Conservation (phyloP, 2,329 filamentous ascomycete genomes). For the Aspergillus neotritici region DNA sequence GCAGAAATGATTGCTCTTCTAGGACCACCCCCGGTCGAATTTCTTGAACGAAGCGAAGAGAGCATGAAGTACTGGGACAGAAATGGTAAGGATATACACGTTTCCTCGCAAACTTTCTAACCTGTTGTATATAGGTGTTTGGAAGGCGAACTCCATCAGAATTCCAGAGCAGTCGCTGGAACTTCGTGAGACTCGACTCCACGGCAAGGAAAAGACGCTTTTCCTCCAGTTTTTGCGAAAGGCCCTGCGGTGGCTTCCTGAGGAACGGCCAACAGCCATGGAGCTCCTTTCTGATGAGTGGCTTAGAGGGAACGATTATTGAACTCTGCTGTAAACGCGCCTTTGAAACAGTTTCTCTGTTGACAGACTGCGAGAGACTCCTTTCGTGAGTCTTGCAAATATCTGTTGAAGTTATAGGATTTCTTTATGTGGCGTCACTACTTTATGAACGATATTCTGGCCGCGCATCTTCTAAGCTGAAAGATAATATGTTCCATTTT, state of each 20-base stretch:
- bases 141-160: conserved; percentile 13
- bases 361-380: no score
- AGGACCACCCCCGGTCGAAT: conserved; percentile 32
- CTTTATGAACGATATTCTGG: no score
- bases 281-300: conserved; percentile 18
- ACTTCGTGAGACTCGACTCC: conserved; percentile 18
- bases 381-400: no score
- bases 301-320: conserved; percentile 12
- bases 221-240: conserved; percentile 26
- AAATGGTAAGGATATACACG: conserved; percentile 17
- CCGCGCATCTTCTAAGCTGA: no score
- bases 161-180: conserved; percentile 24
- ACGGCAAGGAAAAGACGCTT: conserved; percentile 14
- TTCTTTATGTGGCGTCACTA: no score
- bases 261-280: conserved; percentile 18
- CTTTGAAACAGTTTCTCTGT: no score
- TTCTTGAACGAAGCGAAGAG: conserved; percentile 23
- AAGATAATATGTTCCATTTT: no score
- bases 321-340: background rate
- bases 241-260: conserved; percentile 25
- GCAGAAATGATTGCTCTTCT: conserved; percentile 42
- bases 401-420: no score
- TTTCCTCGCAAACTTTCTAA: conserved; percentile 1
- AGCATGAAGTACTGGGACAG: conserved; percentile 33
- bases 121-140: conserved; percentile 22